A percentile compares a stretch with the other conserved stretches of the same genome.
These are phyloP conservation scores for Botrytis cinerea DNA, from an alignment of 2,329 filamentous ascomycete species.

Conservation along the genomic window DNA sequence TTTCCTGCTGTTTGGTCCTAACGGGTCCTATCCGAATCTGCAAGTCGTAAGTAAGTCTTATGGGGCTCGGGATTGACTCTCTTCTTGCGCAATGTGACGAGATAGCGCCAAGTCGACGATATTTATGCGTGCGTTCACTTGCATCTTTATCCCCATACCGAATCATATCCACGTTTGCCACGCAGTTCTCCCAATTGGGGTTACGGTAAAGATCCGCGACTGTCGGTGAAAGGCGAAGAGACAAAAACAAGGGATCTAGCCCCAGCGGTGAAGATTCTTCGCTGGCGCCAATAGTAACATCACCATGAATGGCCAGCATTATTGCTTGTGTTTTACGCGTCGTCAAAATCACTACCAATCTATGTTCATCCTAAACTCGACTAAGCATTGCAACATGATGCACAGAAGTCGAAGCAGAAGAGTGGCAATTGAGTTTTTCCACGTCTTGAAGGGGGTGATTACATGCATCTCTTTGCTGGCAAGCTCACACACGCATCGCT, in stretches of 20 bases:
- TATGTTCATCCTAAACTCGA: background rate
- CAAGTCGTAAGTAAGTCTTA: slow-evolving; percentile 18
- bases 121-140: slow-evolving; percentile 23
- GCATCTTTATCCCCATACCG: slow-evolving; percentile 20
- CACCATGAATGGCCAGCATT: slow-evolving; percentile 8
- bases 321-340: slow-evolving; percentile 2
- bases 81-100: slow-evolving; percentile 26
- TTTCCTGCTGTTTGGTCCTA: slow-evolving; percentile 6
- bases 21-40: slow-evolving; percentile 24
- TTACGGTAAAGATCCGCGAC: slow-evolving; percentile 5
- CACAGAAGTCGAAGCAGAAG: slow-evolving; percentile 4
- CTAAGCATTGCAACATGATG: slow-evolving; percentile 9
- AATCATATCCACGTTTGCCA: slow-evolving; percentile 20
- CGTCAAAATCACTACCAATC: background rate
- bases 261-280: slow-evolving; percentile 25
- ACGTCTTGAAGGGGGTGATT: background rate
- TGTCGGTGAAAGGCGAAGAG: slow-evolving; percentile 23
- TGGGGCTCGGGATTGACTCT: slow-evolving; percentile 19
- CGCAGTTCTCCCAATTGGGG: slow-evolving; percentile 10
- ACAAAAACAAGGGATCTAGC: slow-evolving; percentile 18
- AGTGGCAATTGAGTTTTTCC: slow-evolving; percentile 8
- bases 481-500: background rate
- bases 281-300: slow-evolving; percentile 15
- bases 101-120: slow-evolving; percentile 22
- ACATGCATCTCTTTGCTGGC: slow-evolving; percentile 13